Conservation (phyloP, 257 asterid species). For the Solanum corneliomulleri region DNA sequence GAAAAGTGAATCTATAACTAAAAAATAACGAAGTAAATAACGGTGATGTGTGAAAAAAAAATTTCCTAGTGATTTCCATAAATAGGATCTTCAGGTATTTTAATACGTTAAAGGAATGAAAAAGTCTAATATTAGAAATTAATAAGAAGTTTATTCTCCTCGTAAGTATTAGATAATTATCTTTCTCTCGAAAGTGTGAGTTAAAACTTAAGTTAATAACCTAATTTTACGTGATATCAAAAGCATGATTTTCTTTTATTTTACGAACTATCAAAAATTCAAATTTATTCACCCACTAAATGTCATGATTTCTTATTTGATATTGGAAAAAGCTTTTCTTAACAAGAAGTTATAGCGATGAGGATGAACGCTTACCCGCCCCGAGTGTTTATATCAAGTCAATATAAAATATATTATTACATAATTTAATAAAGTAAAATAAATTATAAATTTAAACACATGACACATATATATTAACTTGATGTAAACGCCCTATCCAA, state of each 20-base stretch:
- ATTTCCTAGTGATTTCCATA: background rate
- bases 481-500: rapidly evolving
- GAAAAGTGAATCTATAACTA: background rate
- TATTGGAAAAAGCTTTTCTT: background rate
- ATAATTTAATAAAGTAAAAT: too few relatives aligned
- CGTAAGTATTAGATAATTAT: background rate
- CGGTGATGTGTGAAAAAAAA: background rate
- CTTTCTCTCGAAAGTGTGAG: background rate
- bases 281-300: too few relatives aligned
- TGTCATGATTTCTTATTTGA: background rate
- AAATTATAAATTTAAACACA: too few relatives aligned
- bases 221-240: too few relatives aligned
- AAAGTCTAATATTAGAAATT: too few relatives aligned
- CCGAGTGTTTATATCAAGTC: too few relatives aligned
- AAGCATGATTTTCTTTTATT: too few relatives aligned
- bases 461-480: too few relatives aligned
- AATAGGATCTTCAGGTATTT: background rate
- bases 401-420: too few relatives aligned
- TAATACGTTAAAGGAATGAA: background rate
- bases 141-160: background rate
- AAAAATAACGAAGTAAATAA: background rate
- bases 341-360: background rate
- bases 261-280: too few relatives aligned
- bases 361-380: background rate
- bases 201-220: too few relatives aligned